These are phyloP conservation scores for Telopea speciosissima DNA, from an alignment of 177 flowering plant genomes.

Conservation along the genomic window DNA sequence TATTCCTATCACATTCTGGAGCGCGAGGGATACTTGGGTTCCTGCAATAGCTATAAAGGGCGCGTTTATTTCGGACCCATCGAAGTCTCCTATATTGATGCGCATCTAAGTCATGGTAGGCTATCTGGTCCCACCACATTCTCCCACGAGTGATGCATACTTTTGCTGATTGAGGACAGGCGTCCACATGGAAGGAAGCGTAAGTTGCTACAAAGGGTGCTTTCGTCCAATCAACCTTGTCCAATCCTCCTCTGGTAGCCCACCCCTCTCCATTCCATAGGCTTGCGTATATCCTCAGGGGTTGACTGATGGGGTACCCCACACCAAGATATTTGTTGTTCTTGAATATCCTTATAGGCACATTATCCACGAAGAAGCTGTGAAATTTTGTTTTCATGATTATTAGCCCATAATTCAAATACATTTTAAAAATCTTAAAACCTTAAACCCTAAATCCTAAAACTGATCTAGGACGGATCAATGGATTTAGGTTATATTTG, in stretches of 20 bases:
- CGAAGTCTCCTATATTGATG: neutral
- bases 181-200: slow-evolving; percentile 11
- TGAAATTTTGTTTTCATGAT: neutral
- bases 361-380: slow-evolving; percentile 7
- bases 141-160: neutral
- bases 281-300: slow-evolving; percentile 17
- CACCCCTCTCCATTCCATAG: slow-evolving; percentile 10
- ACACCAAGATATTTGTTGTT: slow-evolving; percentile 11
- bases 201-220: slow-evolving; percentile 11
- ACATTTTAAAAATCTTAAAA: too few species aligned
- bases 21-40: neutral
- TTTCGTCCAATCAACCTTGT: slow-evolving; percentile 11
- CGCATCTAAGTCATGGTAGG: slow-evolving; percentile 7
- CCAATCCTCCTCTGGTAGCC: slow-evolving; percentile 15
- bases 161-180: neutral
- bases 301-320: slow-evolving; percentile 11
- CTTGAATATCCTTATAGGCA: slow-evolving; percentile 9
- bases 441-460: too few species aligned
- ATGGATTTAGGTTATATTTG: too few species aligned
- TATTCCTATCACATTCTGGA: too few species aligned
- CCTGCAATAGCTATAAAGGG: slow-evolving; percentile 4
- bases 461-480: too few species aligned
- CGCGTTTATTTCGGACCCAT: slow-evolving; percentile 2
- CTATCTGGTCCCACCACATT: slow-evolving; percentile 12
- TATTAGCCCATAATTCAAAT: too few species aligned